Base-by-base conservation (phyloP, 208 protist species). In the Leishmania amazonensis region DNA sequence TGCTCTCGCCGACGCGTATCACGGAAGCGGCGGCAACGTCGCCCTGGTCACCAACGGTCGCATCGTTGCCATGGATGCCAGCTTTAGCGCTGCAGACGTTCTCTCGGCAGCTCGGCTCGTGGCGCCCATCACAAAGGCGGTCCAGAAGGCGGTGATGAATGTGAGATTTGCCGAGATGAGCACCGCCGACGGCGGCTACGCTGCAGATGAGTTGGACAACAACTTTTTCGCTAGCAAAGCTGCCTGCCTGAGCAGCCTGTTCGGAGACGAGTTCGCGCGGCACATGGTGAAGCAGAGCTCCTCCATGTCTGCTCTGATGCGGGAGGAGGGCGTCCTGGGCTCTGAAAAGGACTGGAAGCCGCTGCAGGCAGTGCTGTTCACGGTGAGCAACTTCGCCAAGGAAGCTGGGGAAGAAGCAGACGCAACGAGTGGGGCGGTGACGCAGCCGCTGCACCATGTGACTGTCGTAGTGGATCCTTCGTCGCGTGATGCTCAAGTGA, bases 391-490 rank as follows among this genome's bases (percentile, higher is more conserved):
- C 51, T 45, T 73, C n/a, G 57, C 54, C 40, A 51, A 3, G 19
- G 17, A 9, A 11, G 58, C 17, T 28, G 60, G 11, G 17, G 58
- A 70, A 31, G 40, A 78, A 42, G 60, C 19, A 9, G 62, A 38
- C 5, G 78, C 71, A 6, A 76, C 75, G 76, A 68, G 40, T 47
- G 67, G 38, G 7, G 47, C 53, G 45, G 68, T 75, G 45, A 21
- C 57, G 19, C 78, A 68, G 42, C 62, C 65, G 35, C 78, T 81
- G 28, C 90, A 94, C 79, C 73, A 78, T 31, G 60, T 96, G n/a
- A 87, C 79, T 15, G 87, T 93, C n/a, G 80, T 99, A 13, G 64
- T 99, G 53, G 92, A 99, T 81, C 98, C 98, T 38, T 88, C 98
- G 8, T 93, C 88, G 42, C 90, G 90, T 35, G 81, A 84, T 3